Base-by-base conservation (phyloP, 345 rosid genomes). In the Bruguiera sexangula region DNA sequence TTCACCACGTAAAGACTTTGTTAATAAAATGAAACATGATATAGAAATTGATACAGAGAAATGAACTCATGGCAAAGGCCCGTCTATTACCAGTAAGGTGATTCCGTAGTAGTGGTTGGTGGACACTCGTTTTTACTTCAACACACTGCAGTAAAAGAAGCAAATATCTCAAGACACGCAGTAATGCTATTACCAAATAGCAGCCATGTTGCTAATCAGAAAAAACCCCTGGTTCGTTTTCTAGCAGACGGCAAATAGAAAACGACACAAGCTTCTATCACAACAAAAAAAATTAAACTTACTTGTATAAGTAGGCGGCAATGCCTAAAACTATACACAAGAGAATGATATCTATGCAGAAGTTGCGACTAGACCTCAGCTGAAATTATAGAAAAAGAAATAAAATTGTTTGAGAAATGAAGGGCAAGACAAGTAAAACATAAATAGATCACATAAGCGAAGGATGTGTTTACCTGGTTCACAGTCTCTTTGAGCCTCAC, bases 361-460 rank as follows among this genome's bases (percentile, higher is more conserved):
- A 76, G 65, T 76, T 76, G 66, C 80, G 76, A 63, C 80, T 76
- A 57, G 80, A 76, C 66, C 80, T 68, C 69, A 76, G 69, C 80
- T 76, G 80, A 26, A 69, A 34, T 5, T 27, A 24, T 27, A 5
- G 15, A 54, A 21, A 51, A 46, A n/a, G 20, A 61, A 26, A 62
- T 16, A 3, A 54, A 61, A 29, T 2, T 6, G 37, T 36, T 9
- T 21, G 34, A 27, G 21, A 9, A 11, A 9, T 39, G 22, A 60
- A 30, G 1, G 3, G 27, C 29, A 18, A 15, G 31, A 61, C 2
- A 6, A 20, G 18, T 5, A 30, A 7, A 29, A 13, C 0, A 21
- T 4, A 53, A 46, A 39, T 15, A 39, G 24, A n/a, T n/a, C 60
- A 53, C 9, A 63, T 5, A 34, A 39, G 6, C 19, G 27, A 10